Evolutionary conservation across 1,284 basidiomycete genomes (phyloP).

Genomic region (Apiotrichum laibachii): DNA sequence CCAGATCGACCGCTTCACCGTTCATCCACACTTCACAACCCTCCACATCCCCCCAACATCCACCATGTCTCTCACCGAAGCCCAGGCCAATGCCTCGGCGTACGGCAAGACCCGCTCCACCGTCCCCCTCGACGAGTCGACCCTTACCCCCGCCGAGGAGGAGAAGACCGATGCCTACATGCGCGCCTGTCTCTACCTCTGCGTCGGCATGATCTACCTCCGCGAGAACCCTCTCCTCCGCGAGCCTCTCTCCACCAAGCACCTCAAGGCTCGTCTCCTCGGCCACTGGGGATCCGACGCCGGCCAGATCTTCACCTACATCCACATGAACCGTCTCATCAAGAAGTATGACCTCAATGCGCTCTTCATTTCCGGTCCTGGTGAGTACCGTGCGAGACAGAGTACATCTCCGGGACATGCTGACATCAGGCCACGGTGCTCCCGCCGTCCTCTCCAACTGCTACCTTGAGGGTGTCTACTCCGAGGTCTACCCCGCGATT

Average conservation of each 20-base stretch:
- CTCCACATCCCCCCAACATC: no score
- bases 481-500: conserved; percentile 67
- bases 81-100: conserved; percentile 8
- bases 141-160: no score
- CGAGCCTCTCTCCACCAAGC: conserved; percentile 59
- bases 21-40: no score
- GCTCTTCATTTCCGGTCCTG: conserved; percentile 59
- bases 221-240: conserved; percentile 67
- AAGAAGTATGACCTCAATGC: conserved; percentile 42
- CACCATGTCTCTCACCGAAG: background rate
- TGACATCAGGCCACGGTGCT: conserved; percentile 67
- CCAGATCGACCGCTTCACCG: no score
- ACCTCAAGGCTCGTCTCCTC: conserved; percentile 74
- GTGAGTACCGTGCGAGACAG: conserved; percentile 13
- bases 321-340: conserved; percentile 73
- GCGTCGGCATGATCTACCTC: conserved; percentile 64
- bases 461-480: conserved; percentile 76
- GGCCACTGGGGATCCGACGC: conserved; percentile 55
- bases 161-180: conserved; percentile 39
- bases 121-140: conserved; percentile 34
- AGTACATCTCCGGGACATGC: conserved; percentile 29
- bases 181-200: conserved; percentile 42
- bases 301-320: conserved; percentile 71
- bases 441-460: conserved; percentile 76
- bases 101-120: conserved; percentile 35